Evolutionary conservation across 1,139 yeast species (phyloP), one percentile per base, ranked within the genome.

Genomic region (Magnusiomyces suaveolens): DNA sequence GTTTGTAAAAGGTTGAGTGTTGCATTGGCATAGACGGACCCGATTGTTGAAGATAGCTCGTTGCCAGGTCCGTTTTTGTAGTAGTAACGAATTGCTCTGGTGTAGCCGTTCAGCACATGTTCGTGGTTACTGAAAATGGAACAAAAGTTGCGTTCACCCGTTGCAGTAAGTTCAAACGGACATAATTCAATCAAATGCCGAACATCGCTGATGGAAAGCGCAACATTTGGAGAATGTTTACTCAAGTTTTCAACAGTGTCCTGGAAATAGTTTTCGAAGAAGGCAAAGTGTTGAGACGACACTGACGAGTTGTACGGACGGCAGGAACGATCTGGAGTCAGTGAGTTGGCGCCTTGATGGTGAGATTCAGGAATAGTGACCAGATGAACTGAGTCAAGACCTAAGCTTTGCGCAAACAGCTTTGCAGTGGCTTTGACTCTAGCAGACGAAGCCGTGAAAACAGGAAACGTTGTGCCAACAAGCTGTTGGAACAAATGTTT

Each of bases 21-120:
- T 21, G 84, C 82, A 55, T 78, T 73, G 54, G 76, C 71, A 56
- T 74, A 73, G 1, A 75, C 73, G 1, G 81, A 72, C 2, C 82
- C 84, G 49, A 75, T 67, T 16, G 73, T 67, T 20, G 65, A 66
- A 3, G 79, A 70, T 55, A 67, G 62, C 56, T 75, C 72, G 64
- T 77, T 70, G 3, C 81, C 81, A 1, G 81, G 79, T 16, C 84
- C 82, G 48, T 73, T 69, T 55, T 70, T 61, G 68, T 80, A 80
- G 63, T 76, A 76, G 62, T 72, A 74, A 44, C 64, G 60, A 33
- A 79, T 65, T 56, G 79, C 82, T 23, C 69, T 67, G 32, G 66
- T 63, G 65, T 80, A 80, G 25, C 76, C 74, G 57, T 72, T 68
- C 24, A 71, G 69, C 25, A 75, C 66, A 62, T 72, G 75, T 57